Percentiles rank a stretch among this genome's conserved stretches.
phyloP scores from a whole-genome alignment of 208 protist species.

The Angomonas ambiguus region DNA sequence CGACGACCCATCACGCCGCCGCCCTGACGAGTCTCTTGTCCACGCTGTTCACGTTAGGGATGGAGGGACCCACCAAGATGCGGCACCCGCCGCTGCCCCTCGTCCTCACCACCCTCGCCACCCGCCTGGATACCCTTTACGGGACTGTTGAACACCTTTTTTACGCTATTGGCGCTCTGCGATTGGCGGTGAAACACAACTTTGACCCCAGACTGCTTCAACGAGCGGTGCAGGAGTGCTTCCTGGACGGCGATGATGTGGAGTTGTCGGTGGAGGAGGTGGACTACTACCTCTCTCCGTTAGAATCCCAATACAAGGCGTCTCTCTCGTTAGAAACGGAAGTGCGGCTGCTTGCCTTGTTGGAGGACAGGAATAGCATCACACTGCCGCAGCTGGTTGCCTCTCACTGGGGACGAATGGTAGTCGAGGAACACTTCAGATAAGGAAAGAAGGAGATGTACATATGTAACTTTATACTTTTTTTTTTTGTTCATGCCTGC shows the following conservation, averaged over 20 bases:
- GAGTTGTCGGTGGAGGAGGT: slow-evolving; percentile 21
- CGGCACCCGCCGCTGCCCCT: slow-evolving; percentile 33
- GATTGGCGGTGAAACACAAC: slow-evolving; percentile 6
- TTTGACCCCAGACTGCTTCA: slow-evolving; percentile 20
- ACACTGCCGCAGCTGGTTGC: slow-evolving; percentile 58
- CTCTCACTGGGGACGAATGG: slow-evolving; percentile 58
- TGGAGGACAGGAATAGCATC: slow-evolving; percentile 34
- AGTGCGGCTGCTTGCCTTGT: slow-evolving; percentile 52
- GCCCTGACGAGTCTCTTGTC: slow-evolving; percentile 18
- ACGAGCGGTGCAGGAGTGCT: slow-evolving; percentile 3
- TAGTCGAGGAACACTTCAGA: slow-evolving; percentile 34
- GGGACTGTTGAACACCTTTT: slow-evolving; percentile 39
- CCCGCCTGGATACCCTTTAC: slow-evolving; percentile 7
- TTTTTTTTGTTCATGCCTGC: not conserved
- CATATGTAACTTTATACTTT: slow-evolving; percentile 7
- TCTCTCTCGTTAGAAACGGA: slow-evolving; percentile 14
- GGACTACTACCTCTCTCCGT: slow-evolving; percentile 6
- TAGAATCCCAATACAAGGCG: not conserved
- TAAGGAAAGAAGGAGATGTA: slow-evolving; percentile 12
- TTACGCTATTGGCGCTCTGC: slow-evolving; percentile 45
- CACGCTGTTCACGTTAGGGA: slow-evolving; percentile 29
- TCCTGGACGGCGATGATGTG: slow-evolving; percentile 11
- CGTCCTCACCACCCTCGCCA: slow-evolving; percentile 27
- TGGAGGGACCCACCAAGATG: slow-evolving; percentile 20
- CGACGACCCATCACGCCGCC: not conserved